phyloP scores from a whole-genome alignment of 129 eudicot genomes.

The Ambrosia trifida region DNA sequence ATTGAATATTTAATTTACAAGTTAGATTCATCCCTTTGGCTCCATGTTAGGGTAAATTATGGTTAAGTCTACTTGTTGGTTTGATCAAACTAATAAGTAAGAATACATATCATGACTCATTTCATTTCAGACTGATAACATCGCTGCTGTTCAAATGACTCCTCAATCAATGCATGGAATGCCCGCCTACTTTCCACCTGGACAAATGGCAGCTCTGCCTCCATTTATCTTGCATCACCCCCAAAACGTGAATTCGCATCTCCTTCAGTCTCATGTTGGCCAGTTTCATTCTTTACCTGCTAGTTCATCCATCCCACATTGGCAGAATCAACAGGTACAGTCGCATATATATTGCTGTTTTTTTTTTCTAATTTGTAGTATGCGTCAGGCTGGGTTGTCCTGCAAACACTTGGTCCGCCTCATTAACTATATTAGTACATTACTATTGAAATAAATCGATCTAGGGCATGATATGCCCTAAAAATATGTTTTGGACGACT shows the following conservation, averaged over 20 bases:
- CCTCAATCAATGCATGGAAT: constrained; percentile 79
- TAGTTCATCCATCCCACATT: constrained; percentile 59
- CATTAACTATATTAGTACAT: background rate
- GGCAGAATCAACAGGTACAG: constrained; percentile 83
- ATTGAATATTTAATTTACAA: background rate
- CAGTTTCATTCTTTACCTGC: constrained; percentile 64
- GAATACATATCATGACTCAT: background rate
- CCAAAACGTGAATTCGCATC: constrained; percentile 67
- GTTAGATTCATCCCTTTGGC: background rate
- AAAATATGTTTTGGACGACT: background rate
- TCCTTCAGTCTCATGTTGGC: constrained; percentile 62
- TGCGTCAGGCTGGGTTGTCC: background rate
- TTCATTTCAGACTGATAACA: constrained; percentile 63
- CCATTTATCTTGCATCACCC: constrained; percentile 85
- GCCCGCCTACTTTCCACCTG: constrained; percentile 76
- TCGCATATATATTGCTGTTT: background rate
- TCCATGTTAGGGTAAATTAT: background rate
- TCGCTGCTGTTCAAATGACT: constrained; percentile 53
- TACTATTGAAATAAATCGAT: background rate
- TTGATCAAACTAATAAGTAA: background rate
- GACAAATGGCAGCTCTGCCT: constrained; percentile 81
- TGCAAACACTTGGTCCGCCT: background rate
- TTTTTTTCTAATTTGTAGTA: background rate
- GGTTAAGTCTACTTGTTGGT: background rate
- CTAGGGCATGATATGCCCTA: background rate